Conservation (phyloP, 1,139 yeast species). For the Debaryomyces fabryi region DNA sequence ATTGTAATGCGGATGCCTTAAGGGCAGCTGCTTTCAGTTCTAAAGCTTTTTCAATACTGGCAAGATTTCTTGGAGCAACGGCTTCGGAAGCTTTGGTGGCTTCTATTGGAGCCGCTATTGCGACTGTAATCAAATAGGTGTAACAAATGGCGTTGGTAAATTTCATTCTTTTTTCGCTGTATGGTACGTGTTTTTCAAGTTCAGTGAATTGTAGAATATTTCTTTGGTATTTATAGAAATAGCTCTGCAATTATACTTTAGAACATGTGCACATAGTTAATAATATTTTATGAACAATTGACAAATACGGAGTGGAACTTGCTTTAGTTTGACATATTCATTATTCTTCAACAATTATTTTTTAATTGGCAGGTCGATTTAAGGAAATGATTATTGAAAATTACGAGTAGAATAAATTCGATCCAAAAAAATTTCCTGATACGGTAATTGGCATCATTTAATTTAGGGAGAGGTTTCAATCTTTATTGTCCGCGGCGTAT, state of each 20-base stretch:
- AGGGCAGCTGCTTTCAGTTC: constrained; percentile 2
- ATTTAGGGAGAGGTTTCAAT: no score
- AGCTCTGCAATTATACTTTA: not conserved
- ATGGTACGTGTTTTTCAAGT: no score
- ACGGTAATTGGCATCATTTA: not conserved
- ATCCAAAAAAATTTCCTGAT: not conserved
- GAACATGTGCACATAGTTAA: not conserved
- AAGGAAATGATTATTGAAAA: not conserved
- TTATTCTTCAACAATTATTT: not conserved
- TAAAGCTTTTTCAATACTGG: not conserved
- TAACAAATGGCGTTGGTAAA: not conserved
- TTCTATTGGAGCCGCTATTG: not conserved
- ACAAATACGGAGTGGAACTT: not conserved
- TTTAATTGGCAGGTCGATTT: not conserved
- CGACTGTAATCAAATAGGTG: not conserved
- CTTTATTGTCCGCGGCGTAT: no score
- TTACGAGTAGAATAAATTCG: not conserved
- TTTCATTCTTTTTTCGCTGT: not conserved
- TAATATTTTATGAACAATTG: not conserved
- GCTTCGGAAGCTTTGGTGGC: not conserved
- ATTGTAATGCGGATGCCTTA: not conserved
- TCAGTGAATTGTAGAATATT: not conserved
- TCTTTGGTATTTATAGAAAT: not conserved
- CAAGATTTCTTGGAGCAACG: constrained; percentile 1
- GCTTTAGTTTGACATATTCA: not conserved